These are phyloP conservation scores for Sequoia sempervirens DNA, from an alignment of 75 land plant genomes.

Conservation along the genomic window DNA sequence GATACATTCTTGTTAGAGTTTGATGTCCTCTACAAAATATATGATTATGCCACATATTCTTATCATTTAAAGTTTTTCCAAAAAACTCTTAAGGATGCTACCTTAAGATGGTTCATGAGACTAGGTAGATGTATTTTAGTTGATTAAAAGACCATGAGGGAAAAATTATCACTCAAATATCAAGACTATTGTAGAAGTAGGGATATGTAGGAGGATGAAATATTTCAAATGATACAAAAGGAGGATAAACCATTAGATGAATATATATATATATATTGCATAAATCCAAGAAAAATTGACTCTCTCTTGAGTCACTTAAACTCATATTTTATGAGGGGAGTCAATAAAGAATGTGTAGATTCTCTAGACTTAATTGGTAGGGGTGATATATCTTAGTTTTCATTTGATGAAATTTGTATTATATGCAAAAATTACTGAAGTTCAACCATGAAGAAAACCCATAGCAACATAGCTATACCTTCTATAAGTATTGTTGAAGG, in stretches of 20 bases:
- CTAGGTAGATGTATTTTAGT: not conserved
- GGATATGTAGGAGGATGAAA: not conserved
- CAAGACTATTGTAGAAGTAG: not conserved
- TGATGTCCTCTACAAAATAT: not conserved
- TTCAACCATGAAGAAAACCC: too few relatives aligned
- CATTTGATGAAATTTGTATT: too few relatives aligned
- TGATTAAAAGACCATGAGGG: not conserved
- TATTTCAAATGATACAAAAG: not conserved
- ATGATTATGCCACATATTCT: not conserved
- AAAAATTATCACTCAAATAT: not conserved
- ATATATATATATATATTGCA: not conserved
- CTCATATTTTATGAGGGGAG: too few relatives aligned
- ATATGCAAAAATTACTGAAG: too few relatives aligned
- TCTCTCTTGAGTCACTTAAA: too few relatives aligned
- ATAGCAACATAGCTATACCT: too few relatives aligned
- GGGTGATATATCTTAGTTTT: too few relatives aligned
- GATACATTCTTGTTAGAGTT: too few relatives aligned
- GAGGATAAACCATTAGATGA: not conserved
- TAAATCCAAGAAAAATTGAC: not conserved
- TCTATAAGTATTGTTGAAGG: too few relatives aligned
- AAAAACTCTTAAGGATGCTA: not conserved
- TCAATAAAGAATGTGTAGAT: too few relatives aligned
- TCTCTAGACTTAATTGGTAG: too few relatives aligned
- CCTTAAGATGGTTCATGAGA: not conserved
- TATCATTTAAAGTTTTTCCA: not conserved